Evolutionary conservation across 495 filamentous ascomycete species (phyloP).

Genomic region (Terfezia boudieri): DNA sequence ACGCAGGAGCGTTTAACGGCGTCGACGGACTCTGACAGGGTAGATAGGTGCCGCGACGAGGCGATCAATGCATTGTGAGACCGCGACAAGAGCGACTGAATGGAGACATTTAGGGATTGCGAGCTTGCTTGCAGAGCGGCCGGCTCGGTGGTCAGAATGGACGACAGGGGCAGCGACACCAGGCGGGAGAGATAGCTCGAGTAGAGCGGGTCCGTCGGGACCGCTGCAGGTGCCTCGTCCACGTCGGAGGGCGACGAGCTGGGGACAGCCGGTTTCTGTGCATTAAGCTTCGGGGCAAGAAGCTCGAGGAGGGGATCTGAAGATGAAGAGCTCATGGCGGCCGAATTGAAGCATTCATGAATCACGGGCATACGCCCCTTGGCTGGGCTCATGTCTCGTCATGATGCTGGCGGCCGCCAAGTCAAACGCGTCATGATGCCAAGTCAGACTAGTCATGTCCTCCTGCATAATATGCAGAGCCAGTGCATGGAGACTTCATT

Average conservation of each 20-base stretch:
- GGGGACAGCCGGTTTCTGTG: too few species aligned
- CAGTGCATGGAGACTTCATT: too few species aligned
- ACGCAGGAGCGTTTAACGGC: constrained; percentile 39
- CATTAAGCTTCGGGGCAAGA: constrained; percentile 35
- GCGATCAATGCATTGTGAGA: constrained; percentile 75
- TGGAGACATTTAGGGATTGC: constrained; percentile 61
- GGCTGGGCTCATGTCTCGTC: too few species aligned
- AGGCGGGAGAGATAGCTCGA: constrained; percentile 53
- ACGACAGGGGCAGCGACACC: constrained; percentile 52
- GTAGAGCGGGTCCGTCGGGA: constrained; percentile 22
- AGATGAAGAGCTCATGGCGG: not conserved
- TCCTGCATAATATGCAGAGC: too few species aligned
- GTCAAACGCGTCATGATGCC: too few species aligned
- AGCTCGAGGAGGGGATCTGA: constrained; percentile 53
- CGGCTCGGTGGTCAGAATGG: constrained; percentile 51
- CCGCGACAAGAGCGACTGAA: constrained; percentile 73
- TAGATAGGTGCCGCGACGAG: constrained; percentile 53
- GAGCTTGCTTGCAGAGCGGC: constrained; percentile 58
- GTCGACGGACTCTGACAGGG: constrained; percentile 43
- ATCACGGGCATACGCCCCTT: too few species aligned
- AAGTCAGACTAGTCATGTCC: too few species aligned
- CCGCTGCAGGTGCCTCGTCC: too few species aligned
- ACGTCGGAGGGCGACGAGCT: too few species aligned
- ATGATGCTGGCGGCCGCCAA: too few species aligned
- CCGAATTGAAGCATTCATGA: too few species aligned